Evolutionary conservation across 768 basidiomycete species (phyloP), one percentile per base, ranked within the genome.

Genomic region (Suillus placidus): DNA sequence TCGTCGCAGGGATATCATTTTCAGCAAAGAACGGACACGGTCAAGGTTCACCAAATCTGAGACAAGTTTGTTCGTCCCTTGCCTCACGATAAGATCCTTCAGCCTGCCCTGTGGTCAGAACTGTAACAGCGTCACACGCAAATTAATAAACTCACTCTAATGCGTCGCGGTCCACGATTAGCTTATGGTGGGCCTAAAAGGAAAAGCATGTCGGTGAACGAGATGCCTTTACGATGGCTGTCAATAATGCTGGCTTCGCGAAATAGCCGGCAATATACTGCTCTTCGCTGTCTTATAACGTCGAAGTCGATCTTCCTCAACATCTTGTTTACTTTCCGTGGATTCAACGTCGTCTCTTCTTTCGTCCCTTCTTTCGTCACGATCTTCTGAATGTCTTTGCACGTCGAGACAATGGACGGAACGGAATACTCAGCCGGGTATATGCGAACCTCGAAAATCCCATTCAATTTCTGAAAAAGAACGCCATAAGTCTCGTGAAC

Each of bases 151-250:
- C 93, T 74, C 76, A 97, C 96, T 88, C 85, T 32, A 99, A 79
- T 16, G 96, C 96, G 37, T 94, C 92, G 34, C 86, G 87, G 77
- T 97, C 95, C 60, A 93, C 85, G 68, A 98, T 94, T 61, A 99
- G 79, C 76, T 93, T 95, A 79, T 98, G 90, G 74, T 97, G 97
- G 1, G 93, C 91, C 47, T n/a, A 99, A 80, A 54, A 98, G 79
- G 40, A 92, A 74, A 3, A 99, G 84, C 93, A 97, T 97, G 54
- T 88, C 86, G 1, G 89, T 93, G 81, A 98, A 98, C 30, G 93
- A 92, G 66, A 99, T 94, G 10, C 95, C 95, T 61, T 87, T 84
- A 1, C 88, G 87, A 38, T 83, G 84, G 66, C 90, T 85, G 67
- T 89, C 87, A 4, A 88, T 84, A 38, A 95, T 85, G 69, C 80